phyloP scores from a whole-genome alignment of 2,329 filamentous ascomycete genomes.

The Phyllosticta citrichinensis region DNA sequence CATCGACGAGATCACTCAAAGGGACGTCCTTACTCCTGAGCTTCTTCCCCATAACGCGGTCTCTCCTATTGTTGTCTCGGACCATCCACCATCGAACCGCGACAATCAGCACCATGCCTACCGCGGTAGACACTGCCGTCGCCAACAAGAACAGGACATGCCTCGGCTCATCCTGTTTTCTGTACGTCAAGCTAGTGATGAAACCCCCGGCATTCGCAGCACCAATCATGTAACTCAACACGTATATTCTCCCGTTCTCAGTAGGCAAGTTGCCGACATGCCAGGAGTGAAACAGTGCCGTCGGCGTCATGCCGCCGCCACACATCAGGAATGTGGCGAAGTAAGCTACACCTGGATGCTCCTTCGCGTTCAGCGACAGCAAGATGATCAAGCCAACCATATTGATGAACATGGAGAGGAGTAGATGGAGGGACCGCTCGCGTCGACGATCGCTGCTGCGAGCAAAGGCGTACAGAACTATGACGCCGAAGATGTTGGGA shows the following conservation, averaged over 20 bases:
- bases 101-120: conserved; percentile 5
- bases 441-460: conserved; percentile 2
- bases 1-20: conserved; percentile 6
- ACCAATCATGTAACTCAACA: conserved; percentile 7
- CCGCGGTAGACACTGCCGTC: neutral
- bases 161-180: conserved; percentile 5
- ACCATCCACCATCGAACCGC: conserved; percentile 9
- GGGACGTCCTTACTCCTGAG: conserved; percentile 3
- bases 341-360: neutral
- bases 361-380: neutral
- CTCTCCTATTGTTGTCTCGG: conserved; percentile 7
- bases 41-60: conserved; percentile 1
- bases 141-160: conserved; percentile 3
- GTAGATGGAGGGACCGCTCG: conserved; percentile 5
- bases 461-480: conserved; percentile 3
- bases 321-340: conserved; percentile 8
- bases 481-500: conserved; percentile 9
- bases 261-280: conserved; percentile 3
- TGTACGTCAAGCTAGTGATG: conserved; percentile 2
- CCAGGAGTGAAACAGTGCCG: conserved; percentile 8
- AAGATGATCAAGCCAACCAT: conserved; percentile 7
- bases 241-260: conserved; percentile 8
- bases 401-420: conserved; percentile 5
- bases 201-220: conserved; percentile 3
- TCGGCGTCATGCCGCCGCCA: conserved; percentile 6